phyloP scores from a whole-genome alignment of 192 early-diverging fungal species.

The Coemansia sp. region DNA sequence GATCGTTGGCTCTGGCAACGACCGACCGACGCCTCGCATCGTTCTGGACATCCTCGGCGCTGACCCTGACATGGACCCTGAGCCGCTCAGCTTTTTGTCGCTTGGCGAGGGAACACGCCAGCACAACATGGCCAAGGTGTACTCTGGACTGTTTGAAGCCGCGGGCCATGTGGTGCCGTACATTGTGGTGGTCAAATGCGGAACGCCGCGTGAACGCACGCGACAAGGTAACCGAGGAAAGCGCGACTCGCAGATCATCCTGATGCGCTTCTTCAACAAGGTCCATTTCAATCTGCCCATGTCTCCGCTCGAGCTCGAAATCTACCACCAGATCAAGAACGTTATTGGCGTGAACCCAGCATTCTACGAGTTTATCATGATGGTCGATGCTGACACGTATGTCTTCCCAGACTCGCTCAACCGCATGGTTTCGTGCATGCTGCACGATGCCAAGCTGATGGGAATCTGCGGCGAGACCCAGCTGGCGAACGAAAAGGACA shows the following conservation, averaged over 20 bases:
- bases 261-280: constrained; percentile 96
- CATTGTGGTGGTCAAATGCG: constrained; percentile 93
- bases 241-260: constrained; percentile 97
- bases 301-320: constrained; percentile 94
- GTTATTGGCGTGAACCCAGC: constrained; percentile 98
- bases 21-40: constrained; percentile 92
- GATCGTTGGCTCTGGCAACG: constrained; percentile 94
- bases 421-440: constrained; percentile 91
- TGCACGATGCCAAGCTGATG: constrained; percentile 91
- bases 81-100: constrained; percentile 81
- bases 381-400: constrained; percentile 98
- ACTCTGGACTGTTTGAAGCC: constrained; percentile 92
- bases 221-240: constrained; percentile 98
- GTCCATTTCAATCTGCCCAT: constrained; percentile 93
- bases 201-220: constrained; percentile 75
- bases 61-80: constrained; percentile 79
- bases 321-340: constrained; percentile 99
- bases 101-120: constrained; percentile 84
- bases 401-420: constrained; percentile 93
- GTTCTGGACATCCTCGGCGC: constrained; percentile 96
- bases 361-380: constrained; percentile 97
- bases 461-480: constrained; percentile 97
- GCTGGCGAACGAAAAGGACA: constrained; percentile 90
- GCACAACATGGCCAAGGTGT: constrained; percentile 96
- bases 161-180: constrained; percentile 91